Percentiles rank a stretch among this genome's conserved stretches.
These are phyloP conservation scores for Dryas integrifolia DNA, from an alignment of 331 rosid genomes.

Conservation along the genomic window DNA sequence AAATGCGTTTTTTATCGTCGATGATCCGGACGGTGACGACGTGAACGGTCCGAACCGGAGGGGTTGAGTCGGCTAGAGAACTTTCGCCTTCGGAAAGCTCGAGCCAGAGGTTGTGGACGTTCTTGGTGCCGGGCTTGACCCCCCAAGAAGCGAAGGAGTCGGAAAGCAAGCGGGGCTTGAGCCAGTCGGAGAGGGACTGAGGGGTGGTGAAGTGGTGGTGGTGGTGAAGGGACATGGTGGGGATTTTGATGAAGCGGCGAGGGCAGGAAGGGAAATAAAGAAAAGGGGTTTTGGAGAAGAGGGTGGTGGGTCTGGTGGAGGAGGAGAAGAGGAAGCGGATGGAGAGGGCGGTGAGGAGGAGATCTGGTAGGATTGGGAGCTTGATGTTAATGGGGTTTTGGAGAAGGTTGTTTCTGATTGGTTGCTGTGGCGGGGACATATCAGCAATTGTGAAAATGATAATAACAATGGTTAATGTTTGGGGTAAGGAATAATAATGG, in stretches of 20 bases:
- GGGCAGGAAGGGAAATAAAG: slow-evolving; percentile 45
- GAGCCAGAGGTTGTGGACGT: slow-evolving; percentile 96
- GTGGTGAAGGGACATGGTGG: slow-evolving; percentile 61
- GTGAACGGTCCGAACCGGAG: slow-evolving; percentile 85
- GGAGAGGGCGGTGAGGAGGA: slow-evolving; percentile 64
- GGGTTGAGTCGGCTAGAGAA: slow-evolving; percentile 66
- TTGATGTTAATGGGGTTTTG: slow-evolving; percentile 15
- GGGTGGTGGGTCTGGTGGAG: slow-evolving; percentile 21
- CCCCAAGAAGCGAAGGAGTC: slow-evolving; percentile 93
- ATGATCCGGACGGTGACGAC: slow-evolving; percentile 58
- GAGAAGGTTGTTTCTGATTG: slow-evolving; percentile 37
- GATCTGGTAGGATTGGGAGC: slow-evolving; percentile 50
- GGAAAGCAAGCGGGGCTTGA: slow-evolving; percentile 75
- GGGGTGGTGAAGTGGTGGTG: slow-evolving; percentile 60
- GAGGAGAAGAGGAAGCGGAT: slow-evolving; percentile 62
- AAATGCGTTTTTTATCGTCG: slow-evolving; percentile 35
- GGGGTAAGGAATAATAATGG: neutral
- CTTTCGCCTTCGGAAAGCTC: slow-evolving; percentile 85
- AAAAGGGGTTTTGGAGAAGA: slow-evolving; percentile 34
- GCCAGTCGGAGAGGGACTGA: slow-evolving; percentile 81
- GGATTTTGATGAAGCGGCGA: slow-evolving; percentile 55
- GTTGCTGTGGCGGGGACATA: slow-evolving; percentile 52
- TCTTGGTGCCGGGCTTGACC: slow-evolving; percentile 81
- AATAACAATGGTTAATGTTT: too few species aligned
- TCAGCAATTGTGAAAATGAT: neutral